Conservation (phyloP, 768 basidiomycete species). For the Serendipita vermifera region DNA sequence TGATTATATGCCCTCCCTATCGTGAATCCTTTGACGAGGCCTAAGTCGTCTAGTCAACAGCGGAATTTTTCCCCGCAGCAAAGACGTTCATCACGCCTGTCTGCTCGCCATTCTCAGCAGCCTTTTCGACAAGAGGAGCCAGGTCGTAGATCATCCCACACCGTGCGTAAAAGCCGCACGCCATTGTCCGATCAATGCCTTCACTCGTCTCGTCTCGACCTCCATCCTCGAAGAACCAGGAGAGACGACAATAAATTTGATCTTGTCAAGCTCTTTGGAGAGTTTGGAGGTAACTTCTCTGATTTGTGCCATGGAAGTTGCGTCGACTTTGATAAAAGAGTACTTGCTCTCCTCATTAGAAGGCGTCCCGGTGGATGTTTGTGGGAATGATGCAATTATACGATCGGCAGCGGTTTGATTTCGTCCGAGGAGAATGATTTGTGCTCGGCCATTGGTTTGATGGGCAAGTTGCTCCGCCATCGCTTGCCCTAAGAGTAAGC, state of each 20-base stretch:
- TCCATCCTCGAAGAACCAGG: constrained; percentile 30
- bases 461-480: constrained; percentile 9
- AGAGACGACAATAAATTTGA: constrained; percentile 42
- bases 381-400: constrained; percentile 16
- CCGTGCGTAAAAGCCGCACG: constrained; percentile 39
- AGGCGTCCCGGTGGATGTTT: constrained; percentile 15
- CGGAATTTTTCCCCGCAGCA: constrained; percentile 24
- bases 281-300: constrained; percentile 24
- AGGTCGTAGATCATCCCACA: constrained; percentile 38
- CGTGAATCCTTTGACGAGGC: constrained; percentile 36
- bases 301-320: constrained; percentile 38
- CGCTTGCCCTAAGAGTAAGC: too few species aligned
- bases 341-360: constrained; percentile 18
- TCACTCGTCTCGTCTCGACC: constrained; percentile 33
- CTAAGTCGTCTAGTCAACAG: constrained; percentile 37
- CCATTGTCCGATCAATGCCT: constrained; percentile 33
- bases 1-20: constrained; percentile 24
- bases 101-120: constrained; percentile 35
- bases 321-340: constrained; percentile 44
- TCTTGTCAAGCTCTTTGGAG: constrained; percentile 26
- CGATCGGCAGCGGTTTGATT: constrained; percentile 13
- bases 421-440: constrained; percentile 17
- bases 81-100: constrained; percentile 39
- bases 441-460: constrained; percentile 14
- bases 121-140: constrained; percentile 31